These are phyloP conservation scores for Fomes fomentarius DNA, from an alignment of 1,284 basidiomycete species.

Conservation along the genomic window DNA sequence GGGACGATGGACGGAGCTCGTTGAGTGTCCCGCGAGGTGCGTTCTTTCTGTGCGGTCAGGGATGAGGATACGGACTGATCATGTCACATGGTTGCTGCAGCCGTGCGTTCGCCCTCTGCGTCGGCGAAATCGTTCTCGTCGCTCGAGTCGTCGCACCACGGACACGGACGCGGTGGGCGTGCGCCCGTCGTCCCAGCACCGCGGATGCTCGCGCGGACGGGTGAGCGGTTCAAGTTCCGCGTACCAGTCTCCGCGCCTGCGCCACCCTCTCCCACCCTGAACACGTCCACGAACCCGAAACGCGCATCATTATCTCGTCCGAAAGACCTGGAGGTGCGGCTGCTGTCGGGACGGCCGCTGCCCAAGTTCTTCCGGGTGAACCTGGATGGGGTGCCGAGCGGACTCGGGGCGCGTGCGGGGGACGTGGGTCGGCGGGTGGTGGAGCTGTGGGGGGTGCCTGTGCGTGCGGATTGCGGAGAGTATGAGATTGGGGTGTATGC, in stretches of 20 bases:
- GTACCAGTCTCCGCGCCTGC: constrained; percentile 41
- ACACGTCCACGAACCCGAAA: constrained; percentile 14
- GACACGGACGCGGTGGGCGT: constrained; percentile 26
- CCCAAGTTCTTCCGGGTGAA: constrained; percentile 63
- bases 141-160: constrained; percentile 56
- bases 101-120: constrained; percentile 40
- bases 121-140: constrained; percentile 60
- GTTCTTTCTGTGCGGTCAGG: neutral
- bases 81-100: neutral
- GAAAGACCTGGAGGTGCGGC: constrained; percentile 46
- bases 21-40: constrained; percentile 14
- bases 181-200: constrained; percentile 28
- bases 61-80: neutral
- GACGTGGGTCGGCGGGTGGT: constrained; percentile 45
- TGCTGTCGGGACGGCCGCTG: constrained; percentile 55
- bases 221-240: constrained; percentile 65
- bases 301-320: too few species aligned
- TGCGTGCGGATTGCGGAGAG: constrained; percentile 55
- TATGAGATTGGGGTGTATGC: constrained; percentile 60
- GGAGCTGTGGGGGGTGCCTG: constrained; percentile 61
- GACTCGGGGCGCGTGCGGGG: constrained; percentile 35
- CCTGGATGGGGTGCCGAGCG: constrained; percentile 40
- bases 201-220: constrained; percentile 56
- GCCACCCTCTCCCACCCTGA: constrained; percentile 16
- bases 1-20: constrained; percentile 40